Percentiles rank a stretch among this genome's conserved stretches.
phyloP scores from a whole-genome alignment of 2,329 filamentous ascomycete species.

The Tolypocladium tundrense region DNA sequence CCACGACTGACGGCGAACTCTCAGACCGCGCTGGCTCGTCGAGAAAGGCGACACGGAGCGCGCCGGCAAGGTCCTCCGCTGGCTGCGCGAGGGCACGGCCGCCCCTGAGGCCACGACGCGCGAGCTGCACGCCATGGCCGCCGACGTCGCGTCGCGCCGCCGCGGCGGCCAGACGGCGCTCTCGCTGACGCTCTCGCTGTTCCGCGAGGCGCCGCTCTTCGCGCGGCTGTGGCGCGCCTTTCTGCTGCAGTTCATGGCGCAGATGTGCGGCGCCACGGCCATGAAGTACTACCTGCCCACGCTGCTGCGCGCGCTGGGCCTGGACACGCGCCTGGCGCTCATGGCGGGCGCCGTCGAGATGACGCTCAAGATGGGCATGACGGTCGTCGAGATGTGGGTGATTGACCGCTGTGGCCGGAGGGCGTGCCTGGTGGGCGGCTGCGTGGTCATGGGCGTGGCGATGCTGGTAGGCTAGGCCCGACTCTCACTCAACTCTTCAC shows the following conservation, averaged over 20 bases:
- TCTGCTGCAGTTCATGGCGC: constrained; percentile 48
- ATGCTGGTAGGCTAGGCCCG: constrained; percentile 22
- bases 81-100: constrained; percentile 36
- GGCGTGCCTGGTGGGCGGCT: constrained; percentile 36
- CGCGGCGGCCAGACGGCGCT: constrained; percentile 11
- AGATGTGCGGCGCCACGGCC: constrained; percentile 48
- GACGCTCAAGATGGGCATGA: constrained; percentile 46
- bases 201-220: constrained; percentile 36
- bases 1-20: too few species aligned
- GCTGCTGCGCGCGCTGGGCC: constrained; percentile 39
- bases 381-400: constrained; percentile 44
- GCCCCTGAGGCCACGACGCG: constrained; percentile 23
- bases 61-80: constrained; percentile 33
- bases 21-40: constrained; percentile 45
- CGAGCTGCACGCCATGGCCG: constrained; percentile 35
- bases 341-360: constrained; percentile 46
- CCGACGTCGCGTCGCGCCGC: constrained; percentile 29
- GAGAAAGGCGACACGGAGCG: constrained; percentile 33
- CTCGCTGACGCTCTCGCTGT: constrained; percentile 27
- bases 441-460: constrained; percentile 40
- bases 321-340: constrained; percentile 35
- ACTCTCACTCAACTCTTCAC: background rate
- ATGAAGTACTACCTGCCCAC: constrained; percentile 52
- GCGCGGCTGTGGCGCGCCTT: constrained; percentile 45
- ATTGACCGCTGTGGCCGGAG: constrained; percentile 43